A percentile compares a stretch with the other conserved stretches of the same genome.
Evolutionary conservation across 2,329 filamentous ascomycete species (phyloP).

Genomic region (Dactylellina leptospora): DNA sequence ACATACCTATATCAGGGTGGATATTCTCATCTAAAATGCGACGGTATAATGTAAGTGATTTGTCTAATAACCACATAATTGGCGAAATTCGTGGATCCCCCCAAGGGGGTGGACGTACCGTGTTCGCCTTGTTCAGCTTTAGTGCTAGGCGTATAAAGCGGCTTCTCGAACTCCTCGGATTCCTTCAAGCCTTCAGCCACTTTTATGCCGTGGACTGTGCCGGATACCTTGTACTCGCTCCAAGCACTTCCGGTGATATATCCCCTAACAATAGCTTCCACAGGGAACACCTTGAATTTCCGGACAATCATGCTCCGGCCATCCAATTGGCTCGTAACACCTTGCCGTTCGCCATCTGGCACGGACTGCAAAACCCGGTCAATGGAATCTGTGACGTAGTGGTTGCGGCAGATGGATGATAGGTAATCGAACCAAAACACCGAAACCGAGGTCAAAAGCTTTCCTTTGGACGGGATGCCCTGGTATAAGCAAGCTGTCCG

Average conservation of each 20-base stretch:
- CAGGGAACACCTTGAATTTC: conserved; percentile 76
- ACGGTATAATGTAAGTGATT: conserved; percentile 21
- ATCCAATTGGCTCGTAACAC: conserved; percentile 65
- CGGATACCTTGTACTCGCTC: conserved; percentile 76
- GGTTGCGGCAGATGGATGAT: conserved; percentile 66
- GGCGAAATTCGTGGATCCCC: conserved; percentile 9
- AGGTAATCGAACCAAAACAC: conserved; percentile 74
- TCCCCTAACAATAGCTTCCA: conserved; percentile 86
- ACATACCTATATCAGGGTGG: conserved; percentile 70
- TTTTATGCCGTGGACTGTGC: conserved; percentile 81
- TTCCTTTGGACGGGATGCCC: conserved; percentile 74
- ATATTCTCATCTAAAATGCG: conserved; percentile 77
- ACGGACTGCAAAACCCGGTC: conserved; percentile 60
- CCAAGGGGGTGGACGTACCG: conserved; percentile 55
- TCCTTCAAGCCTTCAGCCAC: conserved; percentile 74
- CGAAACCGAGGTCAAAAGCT: conserved; percentile 73
- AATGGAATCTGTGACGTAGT: conserved; percentile 70
- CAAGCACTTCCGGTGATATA: conserved; percentile 89
- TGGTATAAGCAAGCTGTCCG: conserved; percentile 58
- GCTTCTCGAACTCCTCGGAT: conserved; percentile 73
- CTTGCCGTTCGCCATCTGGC: conserved; percentile 59
- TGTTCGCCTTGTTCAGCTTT: conserved; percentile 82
- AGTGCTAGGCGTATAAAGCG: conserved; percentile 82
- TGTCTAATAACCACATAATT: conserved; percentile 16
- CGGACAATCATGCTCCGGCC: conserved; percentile 80